Evolutionary conservation across 495 filamentous ascomycete species (phyloP).

Genomic region (Podospora appendiculata): DNA sequence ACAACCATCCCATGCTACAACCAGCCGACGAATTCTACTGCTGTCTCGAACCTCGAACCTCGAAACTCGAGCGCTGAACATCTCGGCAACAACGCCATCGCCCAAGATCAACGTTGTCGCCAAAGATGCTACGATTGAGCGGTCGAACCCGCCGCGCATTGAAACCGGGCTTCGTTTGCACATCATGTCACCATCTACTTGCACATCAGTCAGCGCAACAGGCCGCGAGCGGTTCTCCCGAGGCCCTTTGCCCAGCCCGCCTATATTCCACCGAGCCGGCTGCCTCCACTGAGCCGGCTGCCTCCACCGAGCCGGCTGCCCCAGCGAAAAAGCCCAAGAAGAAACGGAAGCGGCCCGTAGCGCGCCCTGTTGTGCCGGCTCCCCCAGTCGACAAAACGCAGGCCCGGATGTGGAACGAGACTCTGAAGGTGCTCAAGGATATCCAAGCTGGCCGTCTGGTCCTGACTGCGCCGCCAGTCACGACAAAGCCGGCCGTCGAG

Average conservation of each 20-base stretch:
- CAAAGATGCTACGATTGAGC: conserved; percentile 13
- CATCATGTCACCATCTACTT: conserved; percentile 13
- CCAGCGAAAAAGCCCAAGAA: neutral
- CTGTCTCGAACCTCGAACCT: neutral
- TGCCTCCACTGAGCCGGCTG: neutral
- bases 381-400: neutral
- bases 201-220: neutral
- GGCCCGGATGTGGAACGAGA: conserved; percentile 1
- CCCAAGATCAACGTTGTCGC: neutral
- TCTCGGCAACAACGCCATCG: neutral
- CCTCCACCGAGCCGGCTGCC: too few relatives aligned
- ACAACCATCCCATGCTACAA: neutral
- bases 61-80: neutral
- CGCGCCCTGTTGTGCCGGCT: too few relatives aligned
- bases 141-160: conserved; percentile 3
- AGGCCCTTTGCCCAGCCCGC: too few relatives aligned
- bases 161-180: conserved; percentile 12
- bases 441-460: neutral
- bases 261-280: neutral
- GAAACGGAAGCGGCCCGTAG: neutral
- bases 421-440: conserved; percentile 3
- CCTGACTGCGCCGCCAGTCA: too few relatives aligned
- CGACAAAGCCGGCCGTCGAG: too few relatives aligned
- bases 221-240: too few relatives aligned
- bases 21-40: neutral